Conservation (phyloP, 148 eudicot species). For the Rhododendron griersonianum region DNA sequence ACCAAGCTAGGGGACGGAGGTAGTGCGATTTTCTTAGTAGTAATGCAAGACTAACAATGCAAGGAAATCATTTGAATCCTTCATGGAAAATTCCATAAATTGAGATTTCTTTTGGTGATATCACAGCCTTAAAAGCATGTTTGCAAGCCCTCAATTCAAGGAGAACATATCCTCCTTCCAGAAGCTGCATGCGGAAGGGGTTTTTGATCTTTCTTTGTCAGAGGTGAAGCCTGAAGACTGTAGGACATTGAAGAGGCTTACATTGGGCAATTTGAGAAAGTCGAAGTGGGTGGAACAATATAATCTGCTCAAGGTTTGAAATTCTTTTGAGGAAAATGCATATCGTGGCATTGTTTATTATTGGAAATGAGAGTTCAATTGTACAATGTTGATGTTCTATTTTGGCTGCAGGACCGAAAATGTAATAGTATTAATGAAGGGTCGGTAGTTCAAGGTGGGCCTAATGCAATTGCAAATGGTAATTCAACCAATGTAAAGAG, state of each 20-base stretch:
- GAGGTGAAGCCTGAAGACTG: slow-evolving; percentile 54
- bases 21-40: not conserved
- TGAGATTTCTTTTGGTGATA: not conserved
- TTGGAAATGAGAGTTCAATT: not conserved
- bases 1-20: not conserved
- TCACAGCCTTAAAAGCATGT: slow-evolving; percentile 67
- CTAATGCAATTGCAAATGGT: slow-evolving; percentile 30
- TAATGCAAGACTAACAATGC: not conserved
- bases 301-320: slow-evolving; percentile 60
- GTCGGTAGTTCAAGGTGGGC: slow-evolving; percentile 32
- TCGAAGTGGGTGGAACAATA: slow-evolving; percentile 80
- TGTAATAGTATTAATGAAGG: slow-evolving; percentile 27
- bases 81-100: not conserved
- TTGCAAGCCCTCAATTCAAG: slow-evolving; percentile 56
- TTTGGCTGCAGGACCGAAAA: slow-evolving; percentile 45
- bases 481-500: slow-evolving; percentile 36
- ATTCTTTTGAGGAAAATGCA: not conserved
- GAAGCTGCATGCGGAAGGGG: slow-evolving; percentile 75
- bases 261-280: slow-evolving; percentile 49
- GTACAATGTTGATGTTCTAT: slow-evolving; percentile 7
- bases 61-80: not conserved
- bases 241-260: slow-evolving; percentile 57
- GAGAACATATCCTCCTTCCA: slow-evolving; percentile 71
- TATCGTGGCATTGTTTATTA: not conserved
- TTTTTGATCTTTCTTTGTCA: slow-evolving; percentile 54